Evolutionary conservation across 768 basidiomycete species (phyloP).

Genomic region (Dioszegia crocea): DNA sequence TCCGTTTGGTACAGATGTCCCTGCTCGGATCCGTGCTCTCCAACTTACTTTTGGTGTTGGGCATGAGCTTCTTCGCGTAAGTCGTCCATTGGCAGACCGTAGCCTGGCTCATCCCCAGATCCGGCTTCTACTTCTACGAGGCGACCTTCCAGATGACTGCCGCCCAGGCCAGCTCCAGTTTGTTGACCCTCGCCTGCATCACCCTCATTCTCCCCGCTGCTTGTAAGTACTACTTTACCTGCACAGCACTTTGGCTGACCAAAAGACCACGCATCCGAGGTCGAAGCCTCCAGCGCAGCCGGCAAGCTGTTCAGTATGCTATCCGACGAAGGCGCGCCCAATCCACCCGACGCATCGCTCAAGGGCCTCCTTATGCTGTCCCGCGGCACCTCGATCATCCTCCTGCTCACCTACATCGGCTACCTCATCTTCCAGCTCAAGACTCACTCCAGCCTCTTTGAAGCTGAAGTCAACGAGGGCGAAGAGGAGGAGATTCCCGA

Average conservation of each 20-base stretch:
- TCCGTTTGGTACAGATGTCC: slow-evolving; percentile 87
- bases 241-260: not conserved
- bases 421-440: slow-evolving; percentile 59
- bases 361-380: slow-evolving; percentile 68
- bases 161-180: slow-evolving; percentile 66
- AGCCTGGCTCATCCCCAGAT: slow-evolving; percentile 37
- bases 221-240: slow-evolving; percentile 52
- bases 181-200: slow-evolving; percentile 82
- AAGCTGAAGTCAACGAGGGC: slow-evolving; percentile 52
- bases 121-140: slow-evolving; percentile 64
- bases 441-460: slow-evolving; percentile 66
- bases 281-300: not conserved
- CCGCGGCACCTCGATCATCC: slow-evolving; percentile 70
- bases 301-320: slow-evolving; percentile 15
- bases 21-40: slow-evolving; percentile 88
- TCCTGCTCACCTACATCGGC: slow-evolving; percentile 65
- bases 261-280: slow-evolving; percentile 38
- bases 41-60: slow-evolving; percentile 82
- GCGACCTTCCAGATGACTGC: slow-evolving; percentile 75
- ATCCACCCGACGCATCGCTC: slow-evolving; percentile 39
- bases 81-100: slow-evolving; percentile 8
- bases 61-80: slow-evolving; percentile 77
- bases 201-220: slow-evolving; percentile 90
- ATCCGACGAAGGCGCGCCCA: slow-evolving; percentile 27
- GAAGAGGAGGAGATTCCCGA: slow-evolving; percentile 53